These are phyloP conservation scores for Schizothecium vesticola DNA, from an alignment of 495 filamentous ascomycete genomes.

Conservation along the genomic window DNA sequence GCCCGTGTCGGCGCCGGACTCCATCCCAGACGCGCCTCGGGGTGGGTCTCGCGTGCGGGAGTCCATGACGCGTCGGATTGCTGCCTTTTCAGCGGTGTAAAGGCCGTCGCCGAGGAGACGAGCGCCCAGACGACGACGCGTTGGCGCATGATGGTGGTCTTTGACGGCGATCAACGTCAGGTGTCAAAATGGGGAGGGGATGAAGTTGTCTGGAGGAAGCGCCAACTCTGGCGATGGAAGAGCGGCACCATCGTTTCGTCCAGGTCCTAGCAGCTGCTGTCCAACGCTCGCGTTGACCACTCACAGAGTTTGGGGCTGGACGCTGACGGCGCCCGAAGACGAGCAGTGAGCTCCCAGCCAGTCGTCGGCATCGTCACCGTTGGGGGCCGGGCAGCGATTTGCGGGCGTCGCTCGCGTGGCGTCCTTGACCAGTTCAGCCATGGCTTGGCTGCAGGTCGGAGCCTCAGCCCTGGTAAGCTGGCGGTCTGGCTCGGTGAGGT, in stretches of 20 bases:
- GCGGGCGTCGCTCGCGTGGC: neutral
- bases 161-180: neutral
- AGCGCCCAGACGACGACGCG: neutral
- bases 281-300: no score
- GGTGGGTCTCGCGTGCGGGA: slow-evolving; percentile 7
- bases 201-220: neutral
- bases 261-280: no score
- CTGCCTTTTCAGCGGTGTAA: neutral
- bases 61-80: slow-evolving; percentile 8
- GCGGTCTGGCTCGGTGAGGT: neutral
- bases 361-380: neutral
- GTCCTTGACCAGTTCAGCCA: slow-evolving; percentile 1
- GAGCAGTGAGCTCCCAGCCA: neutral
- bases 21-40: slow-evolving; percentile 8
- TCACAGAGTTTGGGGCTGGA: neutral
- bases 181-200: neutral
- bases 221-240: neutral
- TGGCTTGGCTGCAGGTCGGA: slow-evolving; percentile 2
- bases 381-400: neutral
- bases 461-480: neutral
- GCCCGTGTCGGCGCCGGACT: slow-evolving; percentile 10
- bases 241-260: neutral
- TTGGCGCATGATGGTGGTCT: neutral
- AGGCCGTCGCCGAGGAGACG: slow-evolving; percentile 4
- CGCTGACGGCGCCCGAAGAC: neutral